Conservation (phyloP, 805 yeast species). For the Metschnikowia proteae region DNA sequence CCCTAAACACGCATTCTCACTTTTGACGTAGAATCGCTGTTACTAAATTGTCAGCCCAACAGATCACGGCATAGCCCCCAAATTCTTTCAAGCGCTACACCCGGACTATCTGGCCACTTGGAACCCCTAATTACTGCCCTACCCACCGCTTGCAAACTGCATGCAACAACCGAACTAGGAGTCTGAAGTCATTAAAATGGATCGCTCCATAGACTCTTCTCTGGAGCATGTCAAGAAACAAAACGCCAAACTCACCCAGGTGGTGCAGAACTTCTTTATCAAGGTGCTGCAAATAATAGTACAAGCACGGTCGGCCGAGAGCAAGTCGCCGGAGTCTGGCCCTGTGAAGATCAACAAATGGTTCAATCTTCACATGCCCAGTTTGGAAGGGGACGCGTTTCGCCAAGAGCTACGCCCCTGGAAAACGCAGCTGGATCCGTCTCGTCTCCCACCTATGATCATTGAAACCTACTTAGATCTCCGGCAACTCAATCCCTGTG, state of each 20-base stretch:
- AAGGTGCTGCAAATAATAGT: slow-evolving; percentile 58
- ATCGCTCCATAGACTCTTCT: slow-evolving; percentile 1
- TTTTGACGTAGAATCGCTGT: background rate
- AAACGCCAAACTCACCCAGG: slow-evolving; percentile 36
- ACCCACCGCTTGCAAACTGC: background rate
- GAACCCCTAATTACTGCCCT: background rate
- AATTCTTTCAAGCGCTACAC: background rate
- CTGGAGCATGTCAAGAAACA: slow-evolving; percentile 2
- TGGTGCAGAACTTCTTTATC: slow-evolving; percentile 59
- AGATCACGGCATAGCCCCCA: background rate
- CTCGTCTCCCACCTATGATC: slow-evolving; percentile 71
- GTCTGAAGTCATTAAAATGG: background rate
- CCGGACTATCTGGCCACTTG: background rate
- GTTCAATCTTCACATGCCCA: slow-evolving; percentile 54
- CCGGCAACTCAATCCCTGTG: slow-evolving; percentile 51
- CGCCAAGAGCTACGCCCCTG: slow-evolving; percentile 63
- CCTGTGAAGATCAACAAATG: slow-evolving; percentile 47
- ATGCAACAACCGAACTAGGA: background rate
- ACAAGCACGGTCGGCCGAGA: slow-evolving; percentile 40
- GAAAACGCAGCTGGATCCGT: slow-evolving; percentile 45
- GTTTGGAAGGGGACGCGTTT: slow-evolving; percentile 25
- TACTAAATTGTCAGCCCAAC: background rate
- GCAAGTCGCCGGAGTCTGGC: slow-evolving; percentile 14
- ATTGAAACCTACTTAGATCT: slow-evolving; percentile 79
- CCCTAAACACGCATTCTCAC: background rate